Conservation (phyloP, 345 rosid species). For the Dipteronia dyeriana region DNA sequence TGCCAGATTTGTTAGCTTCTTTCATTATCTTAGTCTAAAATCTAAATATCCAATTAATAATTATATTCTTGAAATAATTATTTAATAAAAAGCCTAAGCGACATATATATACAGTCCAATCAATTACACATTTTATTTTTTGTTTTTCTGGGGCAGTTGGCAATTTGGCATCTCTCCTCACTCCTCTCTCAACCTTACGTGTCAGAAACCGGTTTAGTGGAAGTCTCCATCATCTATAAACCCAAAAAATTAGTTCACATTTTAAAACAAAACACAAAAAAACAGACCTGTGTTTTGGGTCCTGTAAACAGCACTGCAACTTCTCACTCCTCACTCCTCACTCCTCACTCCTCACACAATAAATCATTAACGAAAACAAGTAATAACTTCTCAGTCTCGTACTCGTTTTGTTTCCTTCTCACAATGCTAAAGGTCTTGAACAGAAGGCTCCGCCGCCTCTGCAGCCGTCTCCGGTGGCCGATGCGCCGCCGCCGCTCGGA, state of each 20-base stretch:
- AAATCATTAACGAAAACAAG: background rate
- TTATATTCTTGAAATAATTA: background rate
- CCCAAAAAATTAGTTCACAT: too few relatives aligned
- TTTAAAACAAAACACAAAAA: background rate
- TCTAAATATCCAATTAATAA: too few relatives aligned
- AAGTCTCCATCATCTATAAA: slow-evolving; percentile 18
- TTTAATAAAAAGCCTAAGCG: slow-evolving; percentile 3
- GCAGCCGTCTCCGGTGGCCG: slow-evolving; percentile 67
- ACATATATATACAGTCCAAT: slow-evolving; percentile 11
- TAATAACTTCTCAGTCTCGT: slow-evolving; percentile 14
- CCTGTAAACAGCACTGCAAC: slow-evolving; percentile 25
- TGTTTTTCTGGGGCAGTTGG: slow-evolving; percentile 43
- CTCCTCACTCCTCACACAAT: background rate
- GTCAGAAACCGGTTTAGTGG: slow-evolving; percentile 42
- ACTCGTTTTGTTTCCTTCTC: slow-evolving; percentile 18
- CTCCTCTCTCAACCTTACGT: slow-evolving; percentile 28
- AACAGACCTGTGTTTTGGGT: slow-evolving; percentile 8
- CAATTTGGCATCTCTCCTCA: slow-evolving; percentile 33
- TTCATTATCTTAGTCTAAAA: background rate
- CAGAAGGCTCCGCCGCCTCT: slow-evolving; percentile 51
- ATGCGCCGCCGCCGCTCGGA: slow-evolving; percentile 53
- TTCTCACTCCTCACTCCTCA: background rate
- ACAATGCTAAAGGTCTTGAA: slow-evolving; percentile 59
- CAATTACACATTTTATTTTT: background rate
- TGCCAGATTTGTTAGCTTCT: slow-evolving; percentile 24